Evolutionary conservation across 257 asterid genomes (phyloP), one percentile per base, ranked within the genome.

Genomic region (Coffea eugenioides): DNA sequence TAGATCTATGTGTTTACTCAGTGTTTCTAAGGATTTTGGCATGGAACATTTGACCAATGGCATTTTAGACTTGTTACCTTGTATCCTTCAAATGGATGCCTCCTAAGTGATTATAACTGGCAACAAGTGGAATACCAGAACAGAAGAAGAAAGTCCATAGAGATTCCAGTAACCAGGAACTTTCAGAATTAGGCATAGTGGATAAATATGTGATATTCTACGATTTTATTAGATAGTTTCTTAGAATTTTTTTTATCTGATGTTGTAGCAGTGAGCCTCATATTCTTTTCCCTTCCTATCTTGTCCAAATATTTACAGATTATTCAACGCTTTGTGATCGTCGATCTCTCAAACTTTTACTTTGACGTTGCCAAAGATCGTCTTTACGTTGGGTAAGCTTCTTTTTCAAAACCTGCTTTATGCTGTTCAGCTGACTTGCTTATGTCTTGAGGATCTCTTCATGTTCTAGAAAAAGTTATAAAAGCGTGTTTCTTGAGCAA

Each of bases 311-410:
- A 88, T 74, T 68, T 83, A 69, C 96, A 93, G 99, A 89, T 78
- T 65, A 90, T 93, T 89, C 99, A 95, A 84, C 92, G 99, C 36
- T 95, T 92, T 88, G 97, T 87, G 54, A 93, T 92, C 1, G 93
- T 95, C 79, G 98, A 95, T 87, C 99, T 93, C 88, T 95, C 99
- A 72, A 95, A 91, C 83, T 95, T 95, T 87, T 95, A 95, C 89
- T 85, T 95, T 80, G 99, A 95, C 81, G 96, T 91, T 64, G 97
- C 97, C 76, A 95, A 95, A 90, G 98, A 95, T 80, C 95, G 99
- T 79, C 98, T 95, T 65, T 95, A 95, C 76, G 98, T 93, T 41
- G 99, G 99, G 99, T 95, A 85, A 83, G 91, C 71, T 77, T 79
- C 56, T 80, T 45, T 25, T 80, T 46, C 43, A 52, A 45, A 77